These are phyloP conservation scores for Podospora conica DNA, from an alignment of 495 filamentous ascomycete species.

Conservation along the genomic window DNA sequence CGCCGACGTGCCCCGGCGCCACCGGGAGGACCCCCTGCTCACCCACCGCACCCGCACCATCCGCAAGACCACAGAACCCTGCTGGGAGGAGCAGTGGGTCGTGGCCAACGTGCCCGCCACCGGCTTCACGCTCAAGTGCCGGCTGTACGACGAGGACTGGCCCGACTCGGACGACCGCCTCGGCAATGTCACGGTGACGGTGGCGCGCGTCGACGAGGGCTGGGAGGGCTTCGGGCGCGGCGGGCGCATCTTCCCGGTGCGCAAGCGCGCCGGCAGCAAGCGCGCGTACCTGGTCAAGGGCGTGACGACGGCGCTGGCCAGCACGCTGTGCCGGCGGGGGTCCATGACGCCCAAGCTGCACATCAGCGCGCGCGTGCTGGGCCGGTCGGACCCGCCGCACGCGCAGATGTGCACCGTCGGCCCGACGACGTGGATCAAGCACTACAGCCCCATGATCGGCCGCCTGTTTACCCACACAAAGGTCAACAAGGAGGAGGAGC, in stretches of 20 bases:
- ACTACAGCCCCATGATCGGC: conserved; percentile 85
- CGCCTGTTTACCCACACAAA: conserved; percentile 66
- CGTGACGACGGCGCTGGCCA: no score
- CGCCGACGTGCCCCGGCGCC: conserved; percentile 55
- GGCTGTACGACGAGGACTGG: conserved; percentile 83
- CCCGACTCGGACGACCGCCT: conserved; percentile 82
- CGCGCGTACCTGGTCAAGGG: conserved; percentile 69
- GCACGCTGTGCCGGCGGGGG: conserved; percentile 49
- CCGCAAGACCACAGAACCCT: conserved; percentile 60
- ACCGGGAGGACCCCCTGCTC: conserved; percentile 71
- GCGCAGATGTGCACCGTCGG: conserved; percentile 74
- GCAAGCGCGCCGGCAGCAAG: conserved; percentile 79
- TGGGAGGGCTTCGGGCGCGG: conserved; percentile 62
- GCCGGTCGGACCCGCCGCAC: conserved; percentile 66
- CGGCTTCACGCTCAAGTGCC: conserved; percentile 73
- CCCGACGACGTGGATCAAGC: conserved; percentile 70
- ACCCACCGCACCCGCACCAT: conserved; percentile 72
- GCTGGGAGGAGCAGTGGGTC: conserved; percentile 81
- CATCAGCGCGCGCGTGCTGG: conserved; percentile 66
- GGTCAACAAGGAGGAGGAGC: conserved; percentile 41
- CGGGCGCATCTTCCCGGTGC: conserved; percentile 58
- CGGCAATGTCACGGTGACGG: conserved; percentile 69
- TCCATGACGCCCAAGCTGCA: conserved; percentile 50
- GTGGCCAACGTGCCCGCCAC: conserved; percentile 75
- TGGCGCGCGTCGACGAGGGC: conserved; percentile 48